Conservation (phyloP, 202 grass and related monocot genomes). For the Carex sylvatica region DNA sequence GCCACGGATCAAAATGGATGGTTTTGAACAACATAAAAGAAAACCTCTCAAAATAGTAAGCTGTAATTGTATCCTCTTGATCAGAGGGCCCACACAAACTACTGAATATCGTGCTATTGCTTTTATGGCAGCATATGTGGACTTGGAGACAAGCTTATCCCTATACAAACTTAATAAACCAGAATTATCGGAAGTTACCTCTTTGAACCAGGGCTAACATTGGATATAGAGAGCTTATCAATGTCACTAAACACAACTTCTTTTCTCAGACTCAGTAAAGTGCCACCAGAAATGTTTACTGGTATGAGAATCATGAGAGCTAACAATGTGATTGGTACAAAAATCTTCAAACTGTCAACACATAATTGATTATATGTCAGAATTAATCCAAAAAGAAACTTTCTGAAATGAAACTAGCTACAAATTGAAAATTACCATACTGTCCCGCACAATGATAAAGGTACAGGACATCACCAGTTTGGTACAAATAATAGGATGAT, state of each 20-base stretch:
- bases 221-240: constrained; percentile 99
- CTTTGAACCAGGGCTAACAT: constrained; percentile 82
- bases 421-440: not conserved
- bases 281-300: constrained; percentile 83
- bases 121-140: not conserved
- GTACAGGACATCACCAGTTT: not conserved
- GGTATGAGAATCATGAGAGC: constrained; percentile 87
- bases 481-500: not conserved
- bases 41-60: not conserved
- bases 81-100: not conserved
- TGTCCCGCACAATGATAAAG: not conserved
- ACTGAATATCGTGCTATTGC: not conserved
- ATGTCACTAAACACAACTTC: constrained; percentile 76
- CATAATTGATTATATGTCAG: not conserved
- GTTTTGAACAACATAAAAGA: not conserved
- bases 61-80: not conserved
- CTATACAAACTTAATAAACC: not conserved
- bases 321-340: constrained; percentile 58
- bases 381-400: not conserved
- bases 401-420: not conserved
- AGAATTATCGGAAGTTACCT: constrained; percentile 44
- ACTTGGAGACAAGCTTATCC: not conserved
- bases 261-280: constrained; percentile 61
- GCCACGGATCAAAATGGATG: not conserved
- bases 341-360: constrained; percentile 82